Evolutionary conservation across 2,329 filamentous ascomycete species (phyloP).

Genomic region (Pseudocercospora fuligena): DNA sequence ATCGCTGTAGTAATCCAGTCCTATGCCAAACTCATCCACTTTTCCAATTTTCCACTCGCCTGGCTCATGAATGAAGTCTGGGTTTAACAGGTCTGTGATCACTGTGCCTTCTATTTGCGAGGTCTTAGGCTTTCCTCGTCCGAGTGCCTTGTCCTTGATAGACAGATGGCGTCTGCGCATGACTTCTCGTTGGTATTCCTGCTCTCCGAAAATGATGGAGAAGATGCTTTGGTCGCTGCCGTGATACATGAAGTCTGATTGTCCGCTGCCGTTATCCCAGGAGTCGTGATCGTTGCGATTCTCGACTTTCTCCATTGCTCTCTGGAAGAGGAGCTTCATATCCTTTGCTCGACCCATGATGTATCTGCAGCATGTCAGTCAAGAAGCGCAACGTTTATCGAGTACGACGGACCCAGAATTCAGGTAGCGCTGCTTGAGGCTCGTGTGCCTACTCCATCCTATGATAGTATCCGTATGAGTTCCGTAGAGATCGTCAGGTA

Average conservation of each 20-base stretch:
- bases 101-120: constrained; percentile 28
- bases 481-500: constrained; percentile 55
- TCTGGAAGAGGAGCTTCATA: constrained; percentile 32
- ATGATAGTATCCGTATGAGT: constrained; percentile 39
- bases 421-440: constrained; percentile 31
- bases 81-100: constrained; percentile 28
- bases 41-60: constrained; percentile 48
- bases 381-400: background rate
- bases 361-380: constrained; percentile 10
- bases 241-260: constrained; percentile 34
- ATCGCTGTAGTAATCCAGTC: constrained; percentile 37
- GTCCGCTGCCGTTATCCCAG: constrained; percentile 34
- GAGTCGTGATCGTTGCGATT: constrained; percentile 24
- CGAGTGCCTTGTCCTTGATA: constrained; percentile 15
- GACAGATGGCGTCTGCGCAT: constrained; percentile 31
- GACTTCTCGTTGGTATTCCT: constrained; percentile 39
- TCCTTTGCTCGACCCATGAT: constrained; percentile 34
- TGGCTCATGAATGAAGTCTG: constrained; percentile 27
- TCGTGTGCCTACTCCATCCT: constrained; percentile 42
- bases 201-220: constrained; percentile 36
- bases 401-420: constrained; percentile 27
- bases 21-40: constrained; percentile 40
- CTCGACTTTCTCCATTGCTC: constrained; percentile 32
- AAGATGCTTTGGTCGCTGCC: constrained; percentile 36
- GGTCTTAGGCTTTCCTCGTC: constrained; percentile 19